Conservation (phyloP, 2,329 filamentous ascomycete genomes). For the Hypoxylon sp. region DNA sequence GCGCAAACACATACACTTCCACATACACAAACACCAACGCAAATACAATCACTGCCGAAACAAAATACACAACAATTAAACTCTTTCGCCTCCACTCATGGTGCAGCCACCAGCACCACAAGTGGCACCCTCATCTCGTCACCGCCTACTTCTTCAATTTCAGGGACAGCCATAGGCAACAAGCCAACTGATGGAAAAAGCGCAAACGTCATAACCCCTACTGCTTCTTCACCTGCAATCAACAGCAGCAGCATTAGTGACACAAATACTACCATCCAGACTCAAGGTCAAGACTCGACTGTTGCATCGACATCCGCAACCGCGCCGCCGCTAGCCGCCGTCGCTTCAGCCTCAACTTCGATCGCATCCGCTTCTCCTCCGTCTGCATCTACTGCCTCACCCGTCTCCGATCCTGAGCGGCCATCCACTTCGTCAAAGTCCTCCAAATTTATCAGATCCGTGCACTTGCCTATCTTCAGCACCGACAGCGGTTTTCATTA, state of each 20-base stretch:
- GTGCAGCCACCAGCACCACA: slow-evolving; percentile 26
- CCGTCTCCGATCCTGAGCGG: slow-evolving; percentile 35
- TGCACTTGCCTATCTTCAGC: slow-evolving; percentile 38
- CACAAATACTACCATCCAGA: slow-evolving; percentile 19
- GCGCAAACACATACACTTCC: slow-evolving; percentile 18
- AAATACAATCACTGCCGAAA: slow-evolving; percentile 10
- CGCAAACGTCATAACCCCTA: slow-evolving; percentile 25
- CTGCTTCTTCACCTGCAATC: slow-evolving; percentile 17
- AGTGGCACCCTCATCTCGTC: slow-evolving; percentile 37
- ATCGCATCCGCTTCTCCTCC: slow-evolving; percentile 34
- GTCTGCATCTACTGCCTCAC: slow-evolving; percentile 31
- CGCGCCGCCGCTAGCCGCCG: slow-evolving; percentile 31
- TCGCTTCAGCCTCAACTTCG: slow-evolving; percentile 32
- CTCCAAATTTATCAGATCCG: slow-evolving; percentile 42
- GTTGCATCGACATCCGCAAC: slow-evolving; percentile 33
- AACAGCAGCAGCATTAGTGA: slow-evolving; percentile 12
- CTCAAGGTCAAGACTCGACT: slow-evolving; percentile 20
- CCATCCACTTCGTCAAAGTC: slow-evolving; percentile 41
- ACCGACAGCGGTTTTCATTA: slow-evolving; percentile 35
- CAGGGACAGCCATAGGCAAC: slow-evolving; percentile 3
- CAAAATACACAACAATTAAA: slow-evolving; percentile 13
- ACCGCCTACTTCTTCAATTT: slow-evolving; percentile 36
- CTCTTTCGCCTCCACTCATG: slow-evolving; percentile 24
- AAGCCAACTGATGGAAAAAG: slow-evolving; percentile 34
- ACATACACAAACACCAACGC: slow-evolving; percentile 19